Evolutionary conservation across 1,284 basidiomycete genomes (phyloP), one percentile per base, ranked within the genome.

Genomic region (Pseudozyma sp.): DNA sequence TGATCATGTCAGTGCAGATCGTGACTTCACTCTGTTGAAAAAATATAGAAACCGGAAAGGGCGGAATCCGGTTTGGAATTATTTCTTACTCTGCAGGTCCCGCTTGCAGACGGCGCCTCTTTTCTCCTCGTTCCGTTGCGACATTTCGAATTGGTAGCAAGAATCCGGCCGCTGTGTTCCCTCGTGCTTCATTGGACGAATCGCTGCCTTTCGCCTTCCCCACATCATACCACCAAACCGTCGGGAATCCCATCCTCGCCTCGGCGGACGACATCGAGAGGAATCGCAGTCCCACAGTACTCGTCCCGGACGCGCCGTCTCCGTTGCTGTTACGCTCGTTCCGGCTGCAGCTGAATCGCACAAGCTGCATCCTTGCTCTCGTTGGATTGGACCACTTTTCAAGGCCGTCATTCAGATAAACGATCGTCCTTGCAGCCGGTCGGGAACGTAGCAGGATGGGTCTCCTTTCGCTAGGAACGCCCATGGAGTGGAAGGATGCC

Each of bases 401-500:
- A 24, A 24, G 24, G 24, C 5, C 35, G 35, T 37, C 35, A 37
- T 24, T 24, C 24, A 24, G 24, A 24, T 24, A 24, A 24, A 4
- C 24, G 24, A 24, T 24, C 24, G 24, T 4, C 24, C 24, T 24
- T 24, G 24, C 1, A 37, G 2, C 35, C 1, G 35, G 35, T 37
- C 4, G 8, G 35, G 29, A 30, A 29, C 30, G 17, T 16, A 31
- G 17, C 54, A 62, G 42, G 14, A 98, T 99, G 97, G 97, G 97
- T 67, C 90, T 99, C 51, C 87, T 99, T 67, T 93, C 91, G 68
- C 91, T 97, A 61, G 97, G 97, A 68, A 99, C 95, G 5, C 94
- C 97, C 30, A 89, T 99, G 68, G 86, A 89, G 53, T 99, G 97
- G 97, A 89, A 92, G 59, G 92, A 98, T 79, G 91, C 94, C 49